Evolutionary conservation across 345 rosid species (phyloP).

Genomic region (Citrus cavaleriei): DNA sequence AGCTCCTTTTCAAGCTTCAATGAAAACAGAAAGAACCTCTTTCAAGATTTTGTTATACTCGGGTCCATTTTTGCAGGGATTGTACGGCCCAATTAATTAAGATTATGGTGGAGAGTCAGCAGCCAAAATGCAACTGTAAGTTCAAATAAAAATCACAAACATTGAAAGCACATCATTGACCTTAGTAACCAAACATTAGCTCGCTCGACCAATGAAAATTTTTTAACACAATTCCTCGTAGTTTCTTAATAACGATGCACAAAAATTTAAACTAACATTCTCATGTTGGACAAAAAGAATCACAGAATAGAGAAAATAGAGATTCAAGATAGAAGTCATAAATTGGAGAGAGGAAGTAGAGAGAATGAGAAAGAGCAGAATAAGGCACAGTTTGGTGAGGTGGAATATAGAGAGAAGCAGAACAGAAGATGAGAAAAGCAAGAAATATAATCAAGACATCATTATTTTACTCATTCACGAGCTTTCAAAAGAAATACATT

Average conservation of each 20-base stretch:
- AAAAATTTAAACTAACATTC: background rate
- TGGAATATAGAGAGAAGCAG: background rate
- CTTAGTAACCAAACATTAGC: background rate
- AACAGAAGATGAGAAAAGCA: background rate
- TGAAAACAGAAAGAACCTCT: background rate
- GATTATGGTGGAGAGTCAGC: background rate
- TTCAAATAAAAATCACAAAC: background rate
- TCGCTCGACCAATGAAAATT: background rate
- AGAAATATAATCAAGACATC: background rate
- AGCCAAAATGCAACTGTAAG: too few species aligned
- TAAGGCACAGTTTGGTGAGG: background rate
- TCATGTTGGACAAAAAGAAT: background rate
- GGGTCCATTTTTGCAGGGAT: background rate
- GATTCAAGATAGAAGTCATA: background rate
- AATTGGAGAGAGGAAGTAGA: background rate
- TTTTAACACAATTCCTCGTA: background rate
- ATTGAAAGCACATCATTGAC: too few species aligned
- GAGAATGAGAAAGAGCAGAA: background rate
- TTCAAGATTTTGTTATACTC: background rate
- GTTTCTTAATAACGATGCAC: background rate
- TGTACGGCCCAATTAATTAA: background rate
- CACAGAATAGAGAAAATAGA: background rate
- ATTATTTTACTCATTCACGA: background rate
- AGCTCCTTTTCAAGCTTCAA: background rate
- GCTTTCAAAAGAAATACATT: background rate